A percentile compares a stretch with the other conserved stretches of the same genome.
Evolutionary conservation across 306 rosid species (phyloP).

Genomic region (Malus orientalis): DNA sequence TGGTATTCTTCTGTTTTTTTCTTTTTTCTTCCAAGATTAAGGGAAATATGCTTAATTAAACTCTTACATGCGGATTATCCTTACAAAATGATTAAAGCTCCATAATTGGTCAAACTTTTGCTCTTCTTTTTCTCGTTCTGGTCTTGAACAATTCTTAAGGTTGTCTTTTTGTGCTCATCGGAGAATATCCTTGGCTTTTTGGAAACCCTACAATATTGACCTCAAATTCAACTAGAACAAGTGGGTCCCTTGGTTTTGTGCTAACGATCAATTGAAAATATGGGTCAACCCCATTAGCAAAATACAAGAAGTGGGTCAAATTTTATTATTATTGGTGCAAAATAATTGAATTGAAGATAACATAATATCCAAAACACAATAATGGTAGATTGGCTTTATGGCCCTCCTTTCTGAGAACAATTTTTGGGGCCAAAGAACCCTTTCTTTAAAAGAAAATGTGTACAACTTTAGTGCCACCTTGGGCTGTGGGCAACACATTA

Average conservation of each 20-base stretch:
- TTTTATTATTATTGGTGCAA: slow-evolving; percentile 17
- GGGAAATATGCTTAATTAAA: slow-evolving; percentile 10
- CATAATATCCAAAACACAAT: slow-evolving; percentile 33
- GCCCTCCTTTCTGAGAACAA: slow-evolving; percentile 51
- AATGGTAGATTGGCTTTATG: slow-evolving; percentile 31
- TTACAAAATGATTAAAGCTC: slow-evolving; percentile 36
- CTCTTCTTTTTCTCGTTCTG: slow-evolving; percentile 11
- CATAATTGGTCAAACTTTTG: slow-evolving; percentile 15
- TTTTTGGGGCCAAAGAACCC: slow-evolving; percentile 31
- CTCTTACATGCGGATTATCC: neutral
- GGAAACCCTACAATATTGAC: slow-evolving; percentile 39
- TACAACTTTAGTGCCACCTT: slow-evolving; percentile 31
- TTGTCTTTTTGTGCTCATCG: slow-evolving; percentile 25
- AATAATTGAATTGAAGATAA: slow-evolving; percentile 21
- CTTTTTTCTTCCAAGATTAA: neutral
- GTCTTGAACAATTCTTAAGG: slow-evolving; percentile 4
- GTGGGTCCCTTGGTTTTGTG: slow-evolving; percentile 34
- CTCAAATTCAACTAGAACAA: slow-evolving; percentile 19
- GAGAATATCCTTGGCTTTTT: slow-evolving; percentile 28
- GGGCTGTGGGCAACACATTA: slow-evolving; percentile 11
- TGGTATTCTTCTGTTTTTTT: neutral
- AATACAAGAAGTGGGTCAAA: neutral
- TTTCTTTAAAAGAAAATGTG: slow-evolving; percentile 20
- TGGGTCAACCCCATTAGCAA: slow-evolving; percentile 41
- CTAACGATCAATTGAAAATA: slow-evolving; percentile 11